Conservation (phyloP, 2,329 filamentous ascomycete species). For the Aspergillus fumigatus region DNA sequence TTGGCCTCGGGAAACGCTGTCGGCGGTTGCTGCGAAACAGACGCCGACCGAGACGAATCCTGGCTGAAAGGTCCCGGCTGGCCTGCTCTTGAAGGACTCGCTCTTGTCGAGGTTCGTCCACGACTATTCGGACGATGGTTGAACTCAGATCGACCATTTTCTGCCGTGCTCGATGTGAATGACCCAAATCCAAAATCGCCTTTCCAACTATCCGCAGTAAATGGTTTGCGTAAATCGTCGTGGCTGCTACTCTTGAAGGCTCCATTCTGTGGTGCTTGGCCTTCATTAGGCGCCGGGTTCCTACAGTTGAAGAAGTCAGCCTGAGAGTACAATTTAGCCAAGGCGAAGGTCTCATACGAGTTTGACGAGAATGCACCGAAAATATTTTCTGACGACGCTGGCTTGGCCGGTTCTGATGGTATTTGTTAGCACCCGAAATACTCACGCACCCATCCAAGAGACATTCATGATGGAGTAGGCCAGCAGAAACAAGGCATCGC, state of each 20-base stretch:
- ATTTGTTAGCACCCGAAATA: conserved; percentile 3
- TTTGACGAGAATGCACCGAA: conserved; percentile 6
- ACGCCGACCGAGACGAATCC: conserved; percentile 15
- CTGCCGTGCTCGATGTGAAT: conserved; percentile 28
- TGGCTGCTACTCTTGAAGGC: conserved; percentile 32
- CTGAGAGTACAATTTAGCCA: conserved; percentile 7
- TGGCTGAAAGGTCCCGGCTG: conserved; percentile 14
- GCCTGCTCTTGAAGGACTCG: conserved; percentile 15
- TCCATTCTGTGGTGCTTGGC: conserved; percentile 11
- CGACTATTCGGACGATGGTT: conserved; percentile 16
- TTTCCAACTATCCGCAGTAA: conserved; percentile 41
- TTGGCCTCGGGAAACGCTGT: conserved; percentile 30
- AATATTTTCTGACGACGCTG: conserved; percentile 20
- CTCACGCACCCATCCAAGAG: neutral
- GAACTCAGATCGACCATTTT: conserved; percentile 18
- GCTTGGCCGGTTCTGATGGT: conserved; percentile 22
- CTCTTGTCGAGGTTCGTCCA: conserved; percentile 19
- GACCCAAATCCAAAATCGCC: conserved; percentile 34
- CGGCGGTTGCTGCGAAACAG: conserved; percentile 21
- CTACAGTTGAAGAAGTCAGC: conserved; percentile 6
- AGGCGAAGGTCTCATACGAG: conserved; percentile 3
- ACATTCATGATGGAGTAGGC: neutral
- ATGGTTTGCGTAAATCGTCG: conserved; percentile 33
- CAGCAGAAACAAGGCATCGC: neutral
- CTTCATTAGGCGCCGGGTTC: conserved; percentile 1